Evolutionary conservation across 2,329 filamentous ascomycete species (phyloP).

Genomic region (Botrytis aclada): DNA sequence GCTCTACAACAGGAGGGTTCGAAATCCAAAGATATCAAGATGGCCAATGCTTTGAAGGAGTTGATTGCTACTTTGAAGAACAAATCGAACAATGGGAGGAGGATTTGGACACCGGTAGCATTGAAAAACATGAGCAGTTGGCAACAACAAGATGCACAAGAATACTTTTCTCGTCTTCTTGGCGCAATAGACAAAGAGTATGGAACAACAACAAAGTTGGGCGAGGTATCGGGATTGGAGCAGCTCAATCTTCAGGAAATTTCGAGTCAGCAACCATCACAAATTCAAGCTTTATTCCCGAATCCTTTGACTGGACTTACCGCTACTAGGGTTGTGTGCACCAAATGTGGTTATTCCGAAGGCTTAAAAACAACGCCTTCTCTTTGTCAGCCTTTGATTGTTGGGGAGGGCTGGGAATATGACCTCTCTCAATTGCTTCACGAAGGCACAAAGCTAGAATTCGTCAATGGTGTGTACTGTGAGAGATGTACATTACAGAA

Average conservation of each 20-base stretch:
- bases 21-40: constrained; percentile 32
- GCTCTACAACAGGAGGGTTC: constrained; percentile 21
- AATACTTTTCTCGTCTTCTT: constrained; percentile 89
- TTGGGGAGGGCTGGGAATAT: constrained; percentile 63
- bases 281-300: constrained; percentile 40
- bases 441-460: constrained; percentile 79
- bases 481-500: constrained; percentile 80
- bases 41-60: constrained; percentile 43
- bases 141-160: constrained; percentile 96
- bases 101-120: constrained; percentile 76
- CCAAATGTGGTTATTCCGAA: constrained; percentile 80
- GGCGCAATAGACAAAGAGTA: constrained; percentile 82
- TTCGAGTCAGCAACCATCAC: constrained; percentile 4
- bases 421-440: constrained; percentile 77
- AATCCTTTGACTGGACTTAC: constrained; percentile 87
- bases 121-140: constrained; percentile 92
- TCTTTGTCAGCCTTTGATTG: constrained; percentile 84
- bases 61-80: constrained; percentile 71
- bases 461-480: constrained; percentile 87
- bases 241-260: constrained; percentile 21
- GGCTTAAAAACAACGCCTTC: constrained; percentile 89
- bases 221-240: constrained; percentile 29
- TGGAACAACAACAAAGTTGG: constrained; percentile 44
- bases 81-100: constrained; percentile 66
- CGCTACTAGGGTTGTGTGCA: constrained; percentile 86